Evolutionary conservation across 1,284 basidiomycete species (phyloP), one percentile per base, ranked within the genome.

Genomic region (Leccinum subspadiceum): DNA sequence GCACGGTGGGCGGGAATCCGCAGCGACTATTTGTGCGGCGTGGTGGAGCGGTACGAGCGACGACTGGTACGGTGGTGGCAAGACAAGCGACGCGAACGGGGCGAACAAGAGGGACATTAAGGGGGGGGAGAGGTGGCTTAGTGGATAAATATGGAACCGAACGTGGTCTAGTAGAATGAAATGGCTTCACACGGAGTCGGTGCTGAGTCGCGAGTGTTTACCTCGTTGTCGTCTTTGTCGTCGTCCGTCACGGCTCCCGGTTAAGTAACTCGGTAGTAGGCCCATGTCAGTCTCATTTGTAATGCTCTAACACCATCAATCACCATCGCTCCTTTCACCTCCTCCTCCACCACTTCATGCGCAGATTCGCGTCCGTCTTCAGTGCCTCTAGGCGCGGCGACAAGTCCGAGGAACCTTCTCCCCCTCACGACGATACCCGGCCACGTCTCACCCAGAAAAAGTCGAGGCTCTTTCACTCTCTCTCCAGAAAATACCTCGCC

Each of bases 11-110:
- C 78, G 5, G 85, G 87, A 1, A 78, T 87, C 3, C 71, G 73
- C 1, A 75, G 73, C 17, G 80, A 82, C 37, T 77, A 81, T 64
- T 53, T 92, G 53, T 71, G 76, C 4, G 73, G 69, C 22, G 79
- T 87, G 24, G 75, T 89, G 22, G 85, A 86, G 69, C 73, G 74
- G 57, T 86, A 82, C 61, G 89, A 92, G 73, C 75, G 82, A 58
- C 76, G 88, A 53, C 60, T 90, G 33, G 65, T 77, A 63, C 74
- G 79, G 59, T 82, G 83, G 81, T 79, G 79, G 79, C 72, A 75
- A 51, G 64, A 59, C 15, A 62, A 68, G 63, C 61, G 64, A 46
- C 35, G 67, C 8, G 56, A 50, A 51, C 57, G 29, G 24, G 46
- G 49, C 6, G n/a, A 20, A 20, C 61, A 8, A 17, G 53, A 53